phyloP scores from a whole-genome alignment of 2,329 filamentous ascomycete genomes.

The Calcarisporium arbuscula region DNA sequence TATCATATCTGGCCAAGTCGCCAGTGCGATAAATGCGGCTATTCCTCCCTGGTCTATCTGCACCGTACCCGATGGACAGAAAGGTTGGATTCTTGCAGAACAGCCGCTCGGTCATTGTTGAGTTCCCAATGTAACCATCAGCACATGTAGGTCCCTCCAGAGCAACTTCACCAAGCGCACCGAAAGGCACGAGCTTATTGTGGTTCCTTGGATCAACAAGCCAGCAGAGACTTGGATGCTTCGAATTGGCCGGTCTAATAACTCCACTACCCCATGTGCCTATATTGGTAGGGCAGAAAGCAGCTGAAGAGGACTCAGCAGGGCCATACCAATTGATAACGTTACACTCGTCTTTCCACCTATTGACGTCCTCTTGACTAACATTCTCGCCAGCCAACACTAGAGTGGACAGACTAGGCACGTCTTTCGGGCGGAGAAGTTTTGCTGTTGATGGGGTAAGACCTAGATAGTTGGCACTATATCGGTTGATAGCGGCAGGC shows the following conservation, averaged over 20 bases:
- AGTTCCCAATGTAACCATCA: slow-evolving; percentile 4
- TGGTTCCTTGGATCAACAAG: background rate
- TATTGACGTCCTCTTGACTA: slow-evolving; percentile 1
- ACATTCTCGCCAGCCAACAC: slow-evolving; percentile 6
- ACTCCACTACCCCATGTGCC: slow-evolving; percentile 1
- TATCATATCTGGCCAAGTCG: slow-evolving; percentile 7
- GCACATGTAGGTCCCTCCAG: slow-evolving; percentile 4
- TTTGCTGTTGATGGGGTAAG: slow-evolving; percentile 4
- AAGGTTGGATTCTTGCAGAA: slow-evolving; percentile 1
- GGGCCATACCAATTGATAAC: slow-evolving; percentile 8
- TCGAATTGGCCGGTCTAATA: background rate
- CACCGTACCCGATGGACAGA: background rate
- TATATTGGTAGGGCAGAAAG: slow-evolving; percentile 1
- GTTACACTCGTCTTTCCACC: slow-evolving; percentile 3
- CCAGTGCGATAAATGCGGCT: slow-evolving; percentile 6
- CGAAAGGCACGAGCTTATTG: slow-evolving; percentile 4
- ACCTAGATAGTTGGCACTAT: slow-evolving; percentile 1
- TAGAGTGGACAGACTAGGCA: background rate
- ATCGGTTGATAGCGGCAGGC: background rate
- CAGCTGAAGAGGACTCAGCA: slow-evolving; percentile 2
- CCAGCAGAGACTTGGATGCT: background rate
- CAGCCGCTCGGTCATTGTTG: background rate
- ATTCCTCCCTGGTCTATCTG: background rate
- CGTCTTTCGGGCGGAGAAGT: slow-evolving; percentile 1
- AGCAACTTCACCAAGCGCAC: slow-evolving; percentile 4